Evolutionary conservation across 164 flowering plant genomes (phyloP), one percentile per base, ranked within the genome.

Genomic region (Magnolia sinica): DNA sequence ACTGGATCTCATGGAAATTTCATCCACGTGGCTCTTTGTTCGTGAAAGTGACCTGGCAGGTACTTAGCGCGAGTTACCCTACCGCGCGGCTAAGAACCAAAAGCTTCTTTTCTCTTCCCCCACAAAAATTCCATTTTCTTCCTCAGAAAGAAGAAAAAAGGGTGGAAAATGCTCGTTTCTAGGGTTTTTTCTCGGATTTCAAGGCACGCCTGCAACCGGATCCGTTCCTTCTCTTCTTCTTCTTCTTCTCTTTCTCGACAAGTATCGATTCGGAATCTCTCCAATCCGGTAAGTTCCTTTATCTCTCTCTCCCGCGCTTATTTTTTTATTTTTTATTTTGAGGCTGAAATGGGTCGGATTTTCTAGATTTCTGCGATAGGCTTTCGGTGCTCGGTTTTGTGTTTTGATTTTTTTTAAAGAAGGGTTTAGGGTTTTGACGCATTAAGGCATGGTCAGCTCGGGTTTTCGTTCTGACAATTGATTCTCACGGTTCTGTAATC

Each of bases 131-230:
- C 45, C 45, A 37, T 55, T 55, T 16, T 14, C 61, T 3, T 3
- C 61, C 18, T 55, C 61, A 11, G 2, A 55, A 55, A 13, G 61
- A 55, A 55, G 61, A 55, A 16, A 55, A 37, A 37, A 16, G 10
- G 61, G 1, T 8, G 18, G 61, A 55, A 55, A 55, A 55, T 55
- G 61, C 13, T 55, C 4, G 82, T 77, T 24, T 78, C 83, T 24
- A 84, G 84, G 84, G 85, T 81, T 76, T 76, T 89, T 20, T 83
- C 87, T 7, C 86, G 86, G 58, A 64, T 78, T 73, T 71, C 87
- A 0, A 79, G 81, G 79, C 63, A 50, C 70, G 78, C 79, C 4
- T 14, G 61, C 51, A 76, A 52, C 49, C 80, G 77, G 2, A 76
- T 76, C 64, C 80, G 90, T 74, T 61, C 71, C 73, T 50, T 85